A percentile compares a stretch with the other conserved stretches of the same genome.
phyloP scores from a whole-genome alignment of 306 rosid species.

The Begonia fuchsioides region DNA sequence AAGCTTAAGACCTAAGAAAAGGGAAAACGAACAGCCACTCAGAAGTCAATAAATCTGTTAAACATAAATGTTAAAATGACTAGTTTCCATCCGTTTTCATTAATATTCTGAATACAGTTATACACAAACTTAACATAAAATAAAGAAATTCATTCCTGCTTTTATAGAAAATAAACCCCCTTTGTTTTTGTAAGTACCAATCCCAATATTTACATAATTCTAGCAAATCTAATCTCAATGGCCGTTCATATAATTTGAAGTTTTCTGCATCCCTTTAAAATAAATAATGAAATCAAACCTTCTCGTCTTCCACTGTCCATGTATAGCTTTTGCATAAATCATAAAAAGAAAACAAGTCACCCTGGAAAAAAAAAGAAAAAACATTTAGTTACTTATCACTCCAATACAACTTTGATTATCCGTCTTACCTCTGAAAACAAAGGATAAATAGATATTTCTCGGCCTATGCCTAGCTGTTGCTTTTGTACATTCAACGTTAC shows the following conservation, averaged over 20 bases:
- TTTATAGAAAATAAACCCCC: no score
- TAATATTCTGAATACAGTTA: no score
- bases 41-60: no score
- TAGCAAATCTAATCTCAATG: no score
- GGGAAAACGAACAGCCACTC: background rate
- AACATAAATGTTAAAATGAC: no score
- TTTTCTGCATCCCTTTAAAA: background rate
- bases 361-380: slow-evolving; percentile 32
- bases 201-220: no score
- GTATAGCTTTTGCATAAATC: slow-evolving; percentile 76
- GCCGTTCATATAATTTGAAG: background rate
- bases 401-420: background rate
- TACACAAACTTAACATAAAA: no score
- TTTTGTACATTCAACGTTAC: slow-evolving; percentile 62
- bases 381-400: slow-evolving; percentile 5
- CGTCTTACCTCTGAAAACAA: slow-evolving; percentile 58
- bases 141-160: no score
- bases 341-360: slow-evolving; percentile 68
- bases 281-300: slow-evolving; percentile 26
- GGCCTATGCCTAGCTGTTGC: slow-evolving; percentile 69
- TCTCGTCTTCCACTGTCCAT: slow-evolving; percentile 81
- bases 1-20: slow-evolving; percentile 63
- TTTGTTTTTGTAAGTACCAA: no score
- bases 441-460: slow-evolving; percentile 71
- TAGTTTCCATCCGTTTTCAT: no score